Percentiles rank a stretch among this genome's conserved stretches.
Conservation (phyloP, 2,329 filamentous ascomycete species). For the Beauveria sp. region DNA sequence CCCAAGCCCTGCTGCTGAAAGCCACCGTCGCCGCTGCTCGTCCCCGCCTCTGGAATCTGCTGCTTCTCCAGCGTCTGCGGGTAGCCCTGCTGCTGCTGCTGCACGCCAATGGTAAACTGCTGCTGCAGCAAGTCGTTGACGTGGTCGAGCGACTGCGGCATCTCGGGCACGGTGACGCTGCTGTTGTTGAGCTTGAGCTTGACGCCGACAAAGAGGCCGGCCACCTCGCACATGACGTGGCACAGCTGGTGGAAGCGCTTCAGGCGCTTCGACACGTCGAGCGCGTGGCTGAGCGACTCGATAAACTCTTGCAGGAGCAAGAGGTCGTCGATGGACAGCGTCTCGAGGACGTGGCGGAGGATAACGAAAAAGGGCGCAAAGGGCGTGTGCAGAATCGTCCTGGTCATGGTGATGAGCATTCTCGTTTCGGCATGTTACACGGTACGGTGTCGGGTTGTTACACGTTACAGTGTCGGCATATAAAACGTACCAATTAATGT, state of each 20-base stretch:
- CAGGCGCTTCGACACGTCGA: conserved; percentile 47
- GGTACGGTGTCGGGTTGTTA: no score
- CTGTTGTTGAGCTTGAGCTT: conserved; percentile 21
- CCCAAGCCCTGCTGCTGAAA: neutral
- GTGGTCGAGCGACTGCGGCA: conserved; percentile 37
- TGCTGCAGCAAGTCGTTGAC: conserved; percentile 33
- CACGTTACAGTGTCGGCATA: no score
- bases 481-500: conserved; percentile 42
- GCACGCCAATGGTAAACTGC: neutral
- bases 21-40: neutral
- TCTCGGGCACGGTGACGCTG: conserved; percentile 21
- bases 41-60: neutral
- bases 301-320: conserved; percentile 48
- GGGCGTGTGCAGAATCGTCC: conserved; percentile 47
- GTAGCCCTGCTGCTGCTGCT: neutral
- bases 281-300: conserved; percentile 43
- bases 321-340: conserved; percentile 45
- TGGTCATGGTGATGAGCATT: conserved; percentile 17
- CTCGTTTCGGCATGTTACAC: no score
- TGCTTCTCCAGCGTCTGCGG: neutral
- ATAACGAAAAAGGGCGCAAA: conserved; percentile 52
- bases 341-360: conserved; percentile 51
- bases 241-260: conserved; percentile 54
- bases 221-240: conserved; percentile 53
- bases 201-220: conserved; percentile 53